Evolutionary conservation across 2,329 filamentous ascomycete genomes (phyloP).

Genomic region (Cladosporium colombiae): DNA sequence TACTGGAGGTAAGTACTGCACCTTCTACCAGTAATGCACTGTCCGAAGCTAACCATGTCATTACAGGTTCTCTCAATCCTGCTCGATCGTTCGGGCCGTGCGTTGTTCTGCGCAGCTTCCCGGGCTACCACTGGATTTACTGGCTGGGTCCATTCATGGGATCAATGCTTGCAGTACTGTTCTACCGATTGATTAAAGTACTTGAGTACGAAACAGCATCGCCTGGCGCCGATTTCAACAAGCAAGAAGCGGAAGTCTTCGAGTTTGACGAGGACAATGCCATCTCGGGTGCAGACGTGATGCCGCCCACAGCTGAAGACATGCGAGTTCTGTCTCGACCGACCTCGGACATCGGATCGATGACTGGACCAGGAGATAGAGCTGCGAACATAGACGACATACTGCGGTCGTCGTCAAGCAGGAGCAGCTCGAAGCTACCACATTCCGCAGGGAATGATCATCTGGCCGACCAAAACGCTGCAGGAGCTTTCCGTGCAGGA

Average conservation of each 20-base stretch:
- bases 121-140: conserved; percentile 54
- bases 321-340: conserved; percentile 8
- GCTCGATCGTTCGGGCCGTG: conserved; percentile 52
- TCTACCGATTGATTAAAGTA: conserved; percentile 52
- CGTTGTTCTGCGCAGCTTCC: conserved; percentile 46
- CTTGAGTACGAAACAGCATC: conserved; percentile 55
- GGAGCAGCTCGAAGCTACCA: not conserved
- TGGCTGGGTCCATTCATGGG: conserved; percentile 53
- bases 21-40: not conserved
- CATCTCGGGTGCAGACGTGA: conserved; percentile 33
- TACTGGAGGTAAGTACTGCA: conserved; percentile 40
- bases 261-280: conserved; percentile 41
- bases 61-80: conserved; percentile 47
- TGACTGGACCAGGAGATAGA: not conserved
- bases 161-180: conserved; percentile 47
- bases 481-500: not conserved
- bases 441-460: not conserved
- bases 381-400: not conserved
- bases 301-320: conserved; percentile 26
- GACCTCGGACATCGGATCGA: not conserved
- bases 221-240: conserved; percentile 50
- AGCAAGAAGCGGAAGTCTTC: conserved; percentile 42
- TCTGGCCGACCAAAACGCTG: not conserved
- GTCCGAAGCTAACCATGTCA: not conserved
- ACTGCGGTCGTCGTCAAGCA: not conserved